Evolutionary conservation across 805 yeast species (phyloP), one percentile per base, ranked within the genome.

Genomic region (Isabelozyma pseudorhagii): DNA sequence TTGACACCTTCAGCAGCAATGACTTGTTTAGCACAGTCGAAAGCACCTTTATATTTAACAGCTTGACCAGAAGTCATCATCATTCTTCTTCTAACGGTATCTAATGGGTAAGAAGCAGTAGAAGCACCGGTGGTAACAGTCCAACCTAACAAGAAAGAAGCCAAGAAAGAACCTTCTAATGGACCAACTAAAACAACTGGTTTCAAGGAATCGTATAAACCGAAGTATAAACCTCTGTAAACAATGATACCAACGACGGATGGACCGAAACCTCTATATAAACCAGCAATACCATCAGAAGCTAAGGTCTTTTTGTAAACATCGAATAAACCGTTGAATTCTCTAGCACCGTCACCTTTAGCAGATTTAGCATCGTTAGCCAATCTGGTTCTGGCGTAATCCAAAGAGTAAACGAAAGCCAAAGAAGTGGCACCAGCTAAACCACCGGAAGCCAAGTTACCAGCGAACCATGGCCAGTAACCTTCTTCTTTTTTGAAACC

Each of bases 51-150:
- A 83, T 91, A 91, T 82, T 92, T 91, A 68, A 91, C 96, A 70
- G 96, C 96, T 82, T 90, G 96, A 79, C 97, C 97, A 64, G 97
- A 92, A 67, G 97, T 91, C 97, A 91, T 91, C 97, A 91, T 91
- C 97, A 91, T 91, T 88, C 97, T 90, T 89, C 97, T 90, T 87
- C 97, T 92, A 73, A 91, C 91, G 72, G 97, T 91, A 81, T 91
- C 97, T 79, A 92, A 88, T 84, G 97, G 97, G 87, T 91, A 91
- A 74, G 97, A 90, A 74, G 96, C 96, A 62, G 97, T 90, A 66
- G 97, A 92, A 70, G 97, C 97, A 86, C 91, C 96, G 62, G 97
- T 91, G 78, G 97, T 91, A 70, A 91, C 97, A 77, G 84, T 82
- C 97, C 97, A 91, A 79, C 97, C 97, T 75, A 91, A 84, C 69